Evolutionary conservation across 345 rosid genomes (phyloP), one percentile per base, ranked within the genome.

Genomic region (Eucalyptus paniculata): DNA sequence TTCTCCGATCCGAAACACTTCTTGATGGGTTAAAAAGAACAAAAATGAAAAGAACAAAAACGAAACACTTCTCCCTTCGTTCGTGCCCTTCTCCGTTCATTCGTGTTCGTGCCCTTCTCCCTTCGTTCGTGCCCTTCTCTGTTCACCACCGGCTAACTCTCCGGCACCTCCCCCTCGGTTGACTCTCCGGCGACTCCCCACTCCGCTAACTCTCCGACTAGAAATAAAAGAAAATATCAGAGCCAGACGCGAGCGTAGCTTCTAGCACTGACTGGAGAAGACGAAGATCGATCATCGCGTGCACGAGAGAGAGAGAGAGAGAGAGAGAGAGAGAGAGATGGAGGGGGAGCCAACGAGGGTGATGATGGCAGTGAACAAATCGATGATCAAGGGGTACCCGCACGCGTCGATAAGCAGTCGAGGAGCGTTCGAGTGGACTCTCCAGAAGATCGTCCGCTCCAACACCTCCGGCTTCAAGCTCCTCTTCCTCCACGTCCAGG

Each of bases 401-500:
- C 96, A 97, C 92, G 92, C 99, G n/a, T 97, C 99, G 62, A 98
- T 98, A 42, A 98, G 99, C 90, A 92, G 99, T 96, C 95, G 89
- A 67, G 95, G 98, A 80, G 99, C 99, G 47, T 98, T 97, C 92
- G 98, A 96, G 85, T 98, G 99, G 99, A 95, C 96, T 49, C 92
- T 97, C 89, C 89, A 93, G 90, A 98, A 97, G 97, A 96, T 98
- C 90, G 96, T 98, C 42, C 95, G 96, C 69, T 94, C 96, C 18
- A 98, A 97, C 88, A 91, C 95, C 49, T 67, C 95, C 51, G 99
- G 95, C 30, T 98, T 96, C 94, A 95, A 92, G 93, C 94, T 98
- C 88, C 98, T 97, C 77, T 97, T 98, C 92, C 97, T 98, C 91
- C 99, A 96, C 67, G 99, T 95, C 56, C 99, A 97, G 94, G 98